Conservation (phyloP, 371 early-diverging fungal species). For the Mortierella sp. region DNA sequence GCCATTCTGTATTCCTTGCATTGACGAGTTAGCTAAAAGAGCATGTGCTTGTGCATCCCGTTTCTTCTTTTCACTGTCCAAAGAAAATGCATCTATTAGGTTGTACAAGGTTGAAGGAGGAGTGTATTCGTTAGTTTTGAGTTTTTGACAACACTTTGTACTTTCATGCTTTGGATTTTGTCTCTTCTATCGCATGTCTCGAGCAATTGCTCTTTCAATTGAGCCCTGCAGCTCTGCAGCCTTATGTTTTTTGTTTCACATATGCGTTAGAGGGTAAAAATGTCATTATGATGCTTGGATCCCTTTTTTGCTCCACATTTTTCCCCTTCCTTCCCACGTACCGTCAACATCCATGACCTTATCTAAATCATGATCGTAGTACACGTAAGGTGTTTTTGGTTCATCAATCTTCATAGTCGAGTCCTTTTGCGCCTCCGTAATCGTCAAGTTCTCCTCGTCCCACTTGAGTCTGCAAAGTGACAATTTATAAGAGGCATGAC, state of each 20-base stretch:
- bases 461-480: constrained; percentile 74
- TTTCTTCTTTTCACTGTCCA: constrained; percentile 37
- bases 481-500: no score
- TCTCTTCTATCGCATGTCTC: no score
- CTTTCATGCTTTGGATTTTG: no score
- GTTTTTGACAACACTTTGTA: background rate
- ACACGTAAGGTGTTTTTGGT: constrained; percentile 95
- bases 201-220: no score
- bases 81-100: constrained; percentile 22
- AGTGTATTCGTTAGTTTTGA: background rate
- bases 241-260: no score
- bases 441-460: constrained; percentile 95
- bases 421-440: constrained; percentile 92
- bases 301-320: no score
- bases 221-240: no score
- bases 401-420: constrained; percentile 97
- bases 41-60: constrained; percentile 23
- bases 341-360: constrained; percentile 64
- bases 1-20: constrained; percentile 15
- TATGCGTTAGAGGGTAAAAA: no score
- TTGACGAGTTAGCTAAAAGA: no score
- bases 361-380: constrained; percentile 86
- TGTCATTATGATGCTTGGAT: no score
- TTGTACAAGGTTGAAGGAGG: background rate
- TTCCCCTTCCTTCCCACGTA: constrained; percentile 2